Evolutionary conservation across 441 rosid genomes (phyloP).

Genomic region (Syzygium syzygioides): DNA sequence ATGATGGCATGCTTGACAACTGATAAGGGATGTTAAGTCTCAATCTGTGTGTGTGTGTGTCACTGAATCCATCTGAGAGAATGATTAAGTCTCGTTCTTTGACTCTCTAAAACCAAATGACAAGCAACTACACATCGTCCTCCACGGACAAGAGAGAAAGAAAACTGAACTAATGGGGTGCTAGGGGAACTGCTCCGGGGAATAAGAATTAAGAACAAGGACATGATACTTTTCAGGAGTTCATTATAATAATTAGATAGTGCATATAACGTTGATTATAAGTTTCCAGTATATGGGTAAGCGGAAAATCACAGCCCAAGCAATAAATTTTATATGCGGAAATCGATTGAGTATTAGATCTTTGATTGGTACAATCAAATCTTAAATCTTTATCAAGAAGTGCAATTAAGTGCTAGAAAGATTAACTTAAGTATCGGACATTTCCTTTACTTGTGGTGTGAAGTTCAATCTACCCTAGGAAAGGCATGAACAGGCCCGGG

Average conservation of each 20-base stretch:
- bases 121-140: neutral
- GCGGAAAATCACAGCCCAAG: too few relatives aligned
- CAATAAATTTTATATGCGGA: neutral
- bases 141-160: neutral
- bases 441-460: neutral
- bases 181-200: neutral
- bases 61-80: neutral
- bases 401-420: neutral
- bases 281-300: neutral
- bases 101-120: neutral
- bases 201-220: neutral
- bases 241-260: neutral
- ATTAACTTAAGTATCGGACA: neutral
- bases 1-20: neutral
- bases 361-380: neutral
- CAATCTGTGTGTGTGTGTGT: neutral
- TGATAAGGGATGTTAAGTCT: neutral
- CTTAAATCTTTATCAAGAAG: neutral
- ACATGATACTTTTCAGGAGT: neutral
- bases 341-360: neutral
- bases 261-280: neutral
- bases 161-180: neutral
- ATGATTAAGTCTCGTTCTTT: neutral
- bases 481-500: rapidly evolving
- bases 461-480: neutral